These are phyloP conservation scores for Penicillium paxilli DNA, from an alignment of 495 filamentous ascomycete genomes.

Conservation along the genomic window DNA sequence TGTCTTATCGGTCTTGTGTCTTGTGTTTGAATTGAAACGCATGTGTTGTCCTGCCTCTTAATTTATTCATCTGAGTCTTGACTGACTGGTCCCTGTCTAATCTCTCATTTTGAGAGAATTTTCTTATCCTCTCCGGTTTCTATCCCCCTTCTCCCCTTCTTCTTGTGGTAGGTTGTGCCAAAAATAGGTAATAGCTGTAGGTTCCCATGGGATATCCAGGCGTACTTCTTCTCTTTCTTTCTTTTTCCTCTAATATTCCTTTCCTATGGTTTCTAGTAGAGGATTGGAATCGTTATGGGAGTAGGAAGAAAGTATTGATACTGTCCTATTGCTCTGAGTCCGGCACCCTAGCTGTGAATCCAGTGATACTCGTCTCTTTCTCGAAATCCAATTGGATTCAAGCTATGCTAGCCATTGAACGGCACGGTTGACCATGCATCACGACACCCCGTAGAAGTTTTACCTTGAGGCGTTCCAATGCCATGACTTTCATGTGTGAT, in stretches of 20 bases:
- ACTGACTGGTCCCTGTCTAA: no score
- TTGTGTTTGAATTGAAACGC: conserved; percentile 32
- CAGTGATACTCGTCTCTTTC: no score
- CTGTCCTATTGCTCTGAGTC: no score
- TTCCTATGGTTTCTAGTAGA: no score
- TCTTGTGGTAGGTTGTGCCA: not conserved
- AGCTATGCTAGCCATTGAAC: no score
- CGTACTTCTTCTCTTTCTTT: not conserved
- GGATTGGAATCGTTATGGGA: not conserved
- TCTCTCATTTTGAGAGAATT: no score
- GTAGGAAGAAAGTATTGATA: not conserved
- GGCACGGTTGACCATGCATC: no score
- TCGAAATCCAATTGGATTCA: no score
- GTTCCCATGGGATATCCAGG: not conserved
- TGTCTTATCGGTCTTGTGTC: conserved; percentile 25
- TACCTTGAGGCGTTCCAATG: no score
- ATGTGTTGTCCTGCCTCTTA: conserved; percentile 25
- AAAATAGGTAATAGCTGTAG: not conserved
- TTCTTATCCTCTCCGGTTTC: not conserved
- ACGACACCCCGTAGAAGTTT: no score
- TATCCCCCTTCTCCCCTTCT: not conserved
- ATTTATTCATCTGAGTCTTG: conserved; percentile 1
- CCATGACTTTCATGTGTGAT: no score
- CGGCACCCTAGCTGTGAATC: no score
- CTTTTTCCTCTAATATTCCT: not conserved